Evolutionary conservation across 2,329 filamentous ascomycete species (phyloP), one percentile per base, ranked within the genome.

Genomic region (Graphilbum ipis-grandicollis): DNA sequence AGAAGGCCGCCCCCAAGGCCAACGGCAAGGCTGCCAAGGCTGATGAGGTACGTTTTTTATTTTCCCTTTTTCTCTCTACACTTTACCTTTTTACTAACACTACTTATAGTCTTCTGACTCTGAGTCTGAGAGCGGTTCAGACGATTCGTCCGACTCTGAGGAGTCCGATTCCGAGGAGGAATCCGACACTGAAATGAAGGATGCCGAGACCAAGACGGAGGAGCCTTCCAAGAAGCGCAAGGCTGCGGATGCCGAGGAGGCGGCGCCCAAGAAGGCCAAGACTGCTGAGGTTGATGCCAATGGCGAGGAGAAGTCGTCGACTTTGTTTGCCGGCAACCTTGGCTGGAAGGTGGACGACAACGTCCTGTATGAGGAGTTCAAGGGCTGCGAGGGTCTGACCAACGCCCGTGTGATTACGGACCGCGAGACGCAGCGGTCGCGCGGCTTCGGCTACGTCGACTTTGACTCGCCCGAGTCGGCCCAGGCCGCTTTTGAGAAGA

Each of bases 401-500:
- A 70, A 73, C 49, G 79, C 76, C 45, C 79, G 83, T 49, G 75
- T 93, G 52, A 81, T 93, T 56, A 86, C 75, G 48, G 83, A 93
- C 63, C 78, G 78, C 56, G 73, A 77, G 39, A 71, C 67, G 51
- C 81, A 82, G 50, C 79, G 83, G 53, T 88, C 85, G 58, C 85
- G 85, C 62, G 86, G 83, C 46, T 93, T 92, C 57, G 86, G 86
- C 43, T 94, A 93, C 55, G 81, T 93, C 50, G 85, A 93, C 65
- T 93, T 86, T 59, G 65, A 66, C 53, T 71, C 66, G 47, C 59
- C 68, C 42, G 75, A 71, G 41, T 44, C 45, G 23, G 53, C 53
- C 35, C 42, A 56, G 52, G 52, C 51, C 38, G 54, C 65, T 14
- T 56, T 59, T 42, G 54, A 54, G 22, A 54, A 50, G 42, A 57